Conservation (phyloP, 345 rosid species). For the Syzygium aqueum region DNA sequence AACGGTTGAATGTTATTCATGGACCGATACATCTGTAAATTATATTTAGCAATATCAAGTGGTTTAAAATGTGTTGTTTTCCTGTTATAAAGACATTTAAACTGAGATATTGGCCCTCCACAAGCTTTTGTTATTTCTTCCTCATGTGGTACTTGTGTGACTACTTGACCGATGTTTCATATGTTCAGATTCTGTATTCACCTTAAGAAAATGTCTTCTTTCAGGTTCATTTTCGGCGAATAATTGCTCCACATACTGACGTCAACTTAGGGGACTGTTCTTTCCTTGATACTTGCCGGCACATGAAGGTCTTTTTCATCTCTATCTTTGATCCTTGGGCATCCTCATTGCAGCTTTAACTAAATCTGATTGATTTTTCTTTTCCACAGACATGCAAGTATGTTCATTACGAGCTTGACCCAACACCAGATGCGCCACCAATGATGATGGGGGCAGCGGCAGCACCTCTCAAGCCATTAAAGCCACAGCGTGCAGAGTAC, state of each 20-base stretch:
- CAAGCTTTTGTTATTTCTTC: not conserved
- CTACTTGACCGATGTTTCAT: not conserved
- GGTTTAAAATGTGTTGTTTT: not conserved
- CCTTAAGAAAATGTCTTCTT: not conserved
- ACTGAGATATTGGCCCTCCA: not conserved
- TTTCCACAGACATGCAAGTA: slow-evolving; percentile 83
- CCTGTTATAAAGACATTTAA: not conserved
- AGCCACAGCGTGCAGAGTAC: slow-evolving; percentile 88
- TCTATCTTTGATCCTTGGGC: not conserved
- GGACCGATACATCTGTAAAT: not conserved
- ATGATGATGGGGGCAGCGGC: slow-evolving; percentile 30
- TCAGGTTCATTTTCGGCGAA: slow-evolving; percentile 93
- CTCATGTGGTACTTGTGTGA: not conserved
- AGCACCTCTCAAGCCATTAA: slow-evolving; percentile 63
- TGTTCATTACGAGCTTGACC: slow-evolving; percentile 95
- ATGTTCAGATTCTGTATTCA: not conserved
- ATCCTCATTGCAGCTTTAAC: not conserved
- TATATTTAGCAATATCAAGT: not conserved
- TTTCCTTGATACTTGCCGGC: slow-evolving; percentile 98
- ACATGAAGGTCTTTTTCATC: slow-evolving; percentile 69
- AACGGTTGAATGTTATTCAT: not conserved
- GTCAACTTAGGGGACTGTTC: slow-evolving; percentile 94
- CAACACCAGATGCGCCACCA: slow-evolving; percentile 61
- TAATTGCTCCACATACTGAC: slow-evolving; percentile 93
- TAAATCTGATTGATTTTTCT: not conserved